Evolutionary conservation across 192 early-diverging fungal species (phyloP), one percentile per base, ranked within the genome.

Genomic region (Rhizoclosmatium sp.): DNA sequence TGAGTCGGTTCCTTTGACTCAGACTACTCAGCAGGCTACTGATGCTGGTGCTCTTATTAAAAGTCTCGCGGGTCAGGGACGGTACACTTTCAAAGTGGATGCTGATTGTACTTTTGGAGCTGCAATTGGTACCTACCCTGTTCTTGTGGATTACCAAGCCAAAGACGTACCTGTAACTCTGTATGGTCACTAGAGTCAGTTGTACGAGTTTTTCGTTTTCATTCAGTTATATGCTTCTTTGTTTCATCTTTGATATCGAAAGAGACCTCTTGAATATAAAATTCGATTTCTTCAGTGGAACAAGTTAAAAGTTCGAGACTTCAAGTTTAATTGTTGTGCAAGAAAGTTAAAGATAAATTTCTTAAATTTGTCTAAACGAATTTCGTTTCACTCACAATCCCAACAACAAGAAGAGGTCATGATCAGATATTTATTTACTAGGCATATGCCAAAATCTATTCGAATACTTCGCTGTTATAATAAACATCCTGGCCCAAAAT

Each of bases 101-200:
- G 61, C 61, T 12, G 31, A 16, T 9, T 31, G 31, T 12, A 64
- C 61, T 0, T 56, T 75, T 12, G 16, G 31, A 41, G 41, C 23
- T 46, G 23, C 23, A 7, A 21, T 75, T 14, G 73, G 73, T 4
- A 75, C 4, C 3, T 75, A 45, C 46, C 73, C 58, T 47, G 47
- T n/a, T n/a, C 44, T 47, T 12, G 9, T 75, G 14, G 21, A 44
- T 51, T 75, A 75, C 46, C 12, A 14, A 9, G 41, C 23, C 9
- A 75, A 75, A n/a, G 44, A 49, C 47, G 73, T 75, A 10, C 73
- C 73, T 7, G 47, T 75, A 23, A 56, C 14, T 9, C 16, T 72
- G 39, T n/a, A 14, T 40, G 19, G 62, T 65, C 21, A 65, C 40
- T 65, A n/a, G 10, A 56, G 1, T 0, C 54, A 56, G 19, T n/a